Evolutionary conservation across 192 early-diverging fungal species (phyloP), one percentile per base, ranked within the genome.

Genomic region (Backusella tarrabulga): DNA sequence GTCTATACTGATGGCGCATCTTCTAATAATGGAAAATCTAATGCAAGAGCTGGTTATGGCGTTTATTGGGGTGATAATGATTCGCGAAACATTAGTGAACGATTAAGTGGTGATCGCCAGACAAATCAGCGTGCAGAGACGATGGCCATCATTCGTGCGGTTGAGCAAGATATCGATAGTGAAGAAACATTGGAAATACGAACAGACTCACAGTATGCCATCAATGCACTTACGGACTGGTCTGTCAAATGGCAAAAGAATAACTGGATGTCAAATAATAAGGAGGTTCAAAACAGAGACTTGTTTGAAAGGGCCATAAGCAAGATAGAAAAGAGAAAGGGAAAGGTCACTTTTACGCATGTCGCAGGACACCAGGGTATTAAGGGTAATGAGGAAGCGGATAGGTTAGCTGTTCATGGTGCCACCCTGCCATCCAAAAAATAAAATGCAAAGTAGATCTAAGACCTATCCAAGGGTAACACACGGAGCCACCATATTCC

Each of bases 1-100:
- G 86, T 94, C 11, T 96, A 95, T 83, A 97, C 95, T 0, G 96
- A 98, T 73, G 97, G 97, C 38, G 89, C 91, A 54, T 88, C 93
- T 75, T 69, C 84, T 17, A 77, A 81, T 8, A 98, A 98, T 85
- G 96, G 96, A 17, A 75, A 66, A 23, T 1, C 21, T 9, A 72
- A 76, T 4, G 95, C 93, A 4, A 76, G 80, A 6, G 97, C 94
- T 35, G 97, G 97, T 21, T 78, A 94, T 23, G 97, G 97, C 8
- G 94, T 97, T 26, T 97, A 88, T 75, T 98, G 91, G 79, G 94
- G 93, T 11, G 72, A 76, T 0, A 81, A 83, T 46, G 93, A 97
- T 83, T 82, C 91, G 4, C 76, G 91, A 54, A 94, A 94, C 78
- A 50, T 90, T 4, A 90, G 89, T 34, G 88, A 87, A 67, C 82